Conservation (phyloP, 441 rosid species). For the Gossypium davidsonii region DNA sequence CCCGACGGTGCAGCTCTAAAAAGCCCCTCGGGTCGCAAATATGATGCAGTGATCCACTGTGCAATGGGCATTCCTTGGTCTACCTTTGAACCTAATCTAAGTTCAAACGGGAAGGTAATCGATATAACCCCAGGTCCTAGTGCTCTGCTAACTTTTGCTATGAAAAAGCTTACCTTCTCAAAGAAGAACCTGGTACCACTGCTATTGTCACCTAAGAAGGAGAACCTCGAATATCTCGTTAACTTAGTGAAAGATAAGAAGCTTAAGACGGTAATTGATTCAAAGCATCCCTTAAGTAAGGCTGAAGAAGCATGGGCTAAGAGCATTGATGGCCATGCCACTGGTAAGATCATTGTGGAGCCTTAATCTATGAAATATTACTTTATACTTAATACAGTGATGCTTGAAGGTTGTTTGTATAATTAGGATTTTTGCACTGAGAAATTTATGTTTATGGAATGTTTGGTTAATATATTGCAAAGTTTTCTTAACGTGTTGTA, state of each 20-base stretch:
- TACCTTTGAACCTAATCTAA: constrained; percentile 48
- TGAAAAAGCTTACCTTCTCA: constrained; percentile 53
- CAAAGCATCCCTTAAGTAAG: constrained; percentile 48
- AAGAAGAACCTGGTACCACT: constrained; percentile 62
- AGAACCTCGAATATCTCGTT: constrained; percentile 43
- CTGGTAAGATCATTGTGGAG: constrained; percentile 75
- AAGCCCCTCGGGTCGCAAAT: constrained; percentile 65
- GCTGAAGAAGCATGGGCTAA: constrained; percentile 80
- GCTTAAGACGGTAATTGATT: constrained; percentile 63
- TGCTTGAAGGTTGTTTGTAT: neutral
- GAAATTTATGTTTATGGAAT: neutral
- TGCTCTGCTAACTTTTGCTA: constrained; percentile 38
- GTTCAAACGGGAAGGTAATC: constrained; percentile 51
- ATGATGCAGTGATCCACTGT: constrained; percentile 67
- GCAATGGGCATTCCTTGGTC: constrained; percentile 58
- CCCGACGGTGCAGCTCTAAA: constrained; percentile 59
- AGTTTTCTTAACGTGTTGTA: neutral
- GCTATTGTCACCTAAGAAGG: constrained; percentile 27
- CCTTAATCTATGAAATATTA: constrained; percentile 17
- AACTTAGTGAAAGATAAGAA: constrained; percentile 54
- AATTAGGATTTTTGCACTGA: neutral
- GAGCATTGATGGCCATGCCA: constrained; percentile 64
- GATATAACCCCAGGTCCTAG: constrained; percentile 54
- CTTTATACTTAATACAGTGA: neutral
- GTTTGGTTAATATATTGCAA: neutral